These are phyloP conservation scores for Echria macrotheca DNA, from an alignment of 495 filamentous ascomycete species.

Conservation along the genomic window DNA sequence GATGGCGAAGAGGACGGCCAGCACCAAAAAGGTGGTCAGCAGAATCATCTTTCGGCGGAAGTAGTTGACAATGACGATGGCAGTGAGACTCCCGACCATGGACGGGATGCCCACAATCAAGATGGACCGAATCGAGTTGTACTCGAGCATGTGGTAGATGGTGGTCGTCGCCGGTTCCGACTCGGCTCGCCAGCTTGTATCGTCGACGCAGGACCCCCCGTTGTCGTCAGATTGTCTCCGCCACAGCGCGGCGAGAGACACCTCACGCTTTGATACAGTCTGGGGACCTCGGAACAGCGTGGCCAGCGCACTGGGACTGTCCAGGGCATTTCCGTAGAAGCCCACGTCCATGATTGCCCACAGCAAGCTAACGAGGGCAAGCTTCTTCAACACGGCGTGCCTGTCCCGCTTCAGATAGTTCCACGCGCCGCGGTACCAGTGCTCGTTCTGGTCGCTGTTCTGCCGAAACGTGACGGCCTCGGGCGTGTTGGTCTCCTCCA, in stretches of 20 bases:
- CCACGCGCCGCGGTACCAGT: background rate
- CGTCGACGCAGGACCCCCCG: conserved; percentile 8
- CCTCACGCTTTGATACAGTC: background rate
- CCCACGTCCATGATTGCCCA: conserved; percentile 57
- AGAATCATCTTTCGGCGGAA: conserved; percentile 14
- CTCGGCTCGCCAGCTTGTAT: conserved; percentile 31
- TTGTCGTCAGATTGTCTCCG: conserved; percentile 6
- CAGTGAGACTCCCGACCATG: conserved; percentile 32
- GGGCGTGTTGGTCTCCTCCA: conserved; percentile 3
- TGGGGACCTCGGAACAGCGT: conserved; percentile 18
- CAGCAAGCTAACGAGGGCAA: conserved; percentile 7
- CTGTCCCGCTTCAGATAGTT: conserved; percentile 18
- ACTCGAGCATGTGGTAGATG: conserved; percentile 30
- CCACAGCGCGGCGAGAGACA: conserved; percentile 26
- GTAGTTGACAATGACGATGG: conserved; percentile 33
- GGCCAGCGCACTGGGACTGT: conserved; percentile 47
- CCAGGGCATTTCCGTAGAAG: conserved; percentile 68
- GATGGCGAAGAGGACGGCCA: conserved; percentile 37
- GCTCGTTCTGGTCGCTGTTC: background rate
- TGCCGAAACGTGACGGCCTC: background rate
- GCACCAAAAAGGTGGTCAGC: conserved; percentile 1
- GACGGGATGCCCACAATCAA: conserved; percentile 35
- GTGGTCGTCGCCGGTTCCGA: conserved; percentile 20
- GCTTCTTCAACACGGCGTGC: background rate
- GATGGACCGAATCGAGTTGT: conserved; percentile 31